Conservation (phyloP, 305 asterid species). For the Fraxinus sp. region DNA sequence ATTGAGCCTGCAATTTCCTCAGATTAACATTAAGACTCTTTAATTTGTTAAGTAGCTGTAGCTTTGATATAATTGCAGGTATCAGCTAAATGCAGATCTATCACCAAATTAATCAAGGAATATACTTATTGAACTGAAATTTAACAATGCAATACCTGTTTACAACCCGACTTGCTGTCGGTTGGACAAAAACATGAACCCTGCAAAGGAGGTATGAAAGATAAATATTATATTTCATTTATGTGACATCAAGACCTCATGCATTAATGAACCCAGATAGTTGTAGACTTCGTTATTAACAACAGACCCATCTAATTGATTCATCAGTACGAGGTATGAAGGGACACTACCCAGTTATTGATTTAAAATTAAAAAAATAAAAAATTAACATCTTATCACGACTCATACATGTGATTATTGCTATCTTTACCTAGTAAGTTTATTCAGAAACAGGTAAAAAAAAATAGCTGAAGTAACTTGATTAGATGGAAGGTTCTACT, state of each 20-base stretch:
- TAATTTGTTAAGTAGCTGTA: constrained; percentile 22
- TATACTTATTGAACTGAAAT: constrained; percentile 6
- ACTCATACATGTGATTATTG: not conserved
- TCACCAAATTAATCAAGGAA: not conserved
- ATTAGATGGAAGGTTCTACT: not conserved
- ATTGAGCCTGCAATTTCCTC: constrained; percentile 66
- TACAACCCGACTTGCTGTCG: constrained; percentile 82
- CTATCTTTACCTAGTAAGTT: not conserved
- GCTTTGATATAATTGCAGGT: constrained; percentile 21
- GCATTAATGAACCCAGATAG: not conserved
- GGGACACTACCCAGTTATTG: not conserved
- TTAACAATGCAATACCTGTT: constrained; percentile 56
- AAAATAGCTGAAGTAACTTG: not conserved
- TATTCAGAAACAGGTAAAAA: not conserved
- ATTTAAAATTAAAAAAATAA: not conserved
- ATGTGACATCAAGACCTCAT: not conserved
- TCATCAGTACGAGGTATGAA: not conserved
- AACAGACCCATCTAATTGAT: not conserved
- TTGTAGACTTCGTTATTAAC: not conserved
- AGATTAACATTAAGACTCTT: constrained; percentile 21
- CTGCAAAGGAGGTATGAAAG: constrained; percentile 46
- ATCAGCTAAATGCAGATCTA: constrained; percentile 18
- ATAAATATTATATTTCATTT: not conserved
- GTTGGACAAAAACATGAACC: constrained; percentile 90
- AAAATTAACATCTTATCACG: not conserved